Evolutionary conservation across 495 filamentous ascomycete species (phyloP).

Genomic region (Choiromyces venosus): DNA sequence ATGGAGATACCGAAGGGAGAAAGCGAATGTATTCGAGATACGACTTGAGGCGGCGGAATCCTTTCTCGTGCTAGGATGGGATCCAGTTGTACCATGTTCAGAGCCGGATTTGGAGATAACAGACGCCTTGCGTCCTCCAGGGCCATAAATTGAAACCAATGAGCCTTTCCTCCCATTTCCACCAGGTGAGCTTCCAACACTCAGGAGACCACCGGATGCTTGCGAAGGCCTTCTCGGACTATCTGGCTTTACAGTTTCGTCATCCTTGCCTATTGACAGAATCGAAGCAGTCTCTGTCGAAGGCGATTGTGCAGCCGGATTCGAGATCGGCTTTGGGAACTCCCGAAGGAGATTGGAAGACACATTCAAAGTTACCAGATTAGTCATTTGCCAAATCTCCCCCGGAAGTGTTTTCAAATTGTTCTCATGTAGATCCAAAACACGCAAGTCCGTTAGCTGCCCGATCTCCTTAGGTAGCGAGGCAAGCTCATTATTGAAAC

Average conservation of each 20-base stretch:
- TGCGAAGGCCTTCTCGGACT: conserved; percentile 72
- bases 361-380: conserved; percentile 84
- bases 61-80: conserved; percentile 53
- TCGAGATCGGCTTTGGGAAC: conserved; percentile 79
- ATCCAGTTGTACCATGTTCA: conserved; percentile 45
- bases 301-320: conserved; percentile 43
- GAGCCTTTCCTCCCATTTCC: conserved; percentile 68
- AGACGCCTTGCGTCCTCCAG: conserved; percentile 73
- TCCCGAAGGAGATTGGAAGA: conserved; percentile 85
- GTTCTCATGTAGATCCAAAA: conserved; percentile 83
- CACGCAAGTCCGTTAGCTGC: conserved; percentile 71
- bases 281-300: conserved; percentile 12
- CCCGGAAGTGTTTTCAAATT: conserved; percentile 81
- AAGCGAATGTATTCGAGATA: conserved; percentile 74
- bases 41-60: conserved; percentile 76
- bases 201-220: conserved; percentile 67
- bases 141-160: conserved; percentile 69
- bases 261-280: conserved; percentile 14
- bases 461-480: conserved; percentile 81
- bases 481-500: conserved; percentile 80
- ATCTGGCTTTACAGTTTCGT: conserved; percentile 21
- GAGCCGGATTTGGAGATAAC: conserved; percentile 63
- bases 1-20: conserved; percentile 73
- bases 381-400: conserved; percentile 87
- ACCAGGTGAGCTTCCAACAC: conserved; percentile 65